Evolutionary conservation across 352 stramenopile species (phyloP).

Genomic region (Thalassiosira oceanica): DNA sequence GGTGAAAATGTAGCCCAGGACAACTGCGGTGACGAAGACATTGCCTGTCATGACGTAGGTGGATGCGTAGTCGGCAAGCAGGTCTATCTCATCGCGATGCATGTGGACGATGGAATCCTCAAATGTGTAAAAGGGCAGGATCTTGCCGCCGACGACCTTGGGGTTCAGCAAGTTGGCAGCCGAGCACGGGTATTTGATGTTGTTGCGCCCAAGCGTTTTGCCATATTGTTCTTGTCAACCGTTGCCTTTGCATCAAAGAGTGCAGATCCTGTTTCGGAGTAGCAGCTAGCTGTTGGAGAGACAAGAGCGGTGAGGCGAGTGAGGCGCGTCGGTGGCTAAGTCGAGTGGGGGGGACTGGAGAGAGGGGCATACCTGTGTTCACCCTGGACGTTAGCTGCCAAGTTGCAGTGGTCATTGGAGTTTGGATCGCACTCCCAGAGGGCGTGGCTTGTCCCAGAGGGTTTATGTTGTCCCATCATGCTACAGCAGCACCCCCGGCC

Average conservation of each 20-base stretch:
- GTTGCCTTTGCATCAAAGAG: slow-evolving; percentile 15
- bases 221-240: slow-evolving; percentile 33
- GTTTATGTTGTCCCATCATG: too few species aligned
- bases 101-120: slow-evolving; percentile 41
- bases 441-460: slow-evolving; percentile 47
- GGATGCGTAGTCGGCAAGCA: slow-evolving; percentile 16
- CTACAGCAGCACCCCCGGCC: too few species aligned
- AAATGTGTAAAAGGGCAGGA: slow-evolving; percentile 39
- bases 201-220: slow-evolving; percentile 21
- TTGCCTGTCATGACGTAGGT: slow-evolving; percentile 19
- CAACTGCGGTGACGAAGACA: slow-evolving; percentile 15
- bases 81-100: slow-evolving; percentile 34
- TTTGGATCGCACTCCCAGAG: slow-evolving; percentile 56
- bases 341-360: too few species aligned
- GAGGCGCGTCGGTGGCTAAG: too few species aligned
- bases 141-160: slow-evolving; percentile 50
- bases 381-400: slow-evolving; percentile 19
- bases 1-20: slow-evolving; percentile 7
- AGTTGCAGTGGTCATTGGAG: slow-evolving; percentile 42
- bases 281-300: slow-evolving; percentile 41
- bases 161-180: slow-evolving; percentile 50
- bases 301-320: too few species aligned
- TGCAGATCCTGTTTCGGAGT: slow-evolving; percentile 12
- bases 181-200: slow-evolving; percentile 45
- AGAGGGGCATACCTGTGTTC: too few species aligned